Percentiles rank a stretch among this genome's conserved stretches.
These are phyloP conservation scores for Drosera spatulata DNA, from an alignment of 179 eudicot species.

Conservation along the genomic window DNA sequence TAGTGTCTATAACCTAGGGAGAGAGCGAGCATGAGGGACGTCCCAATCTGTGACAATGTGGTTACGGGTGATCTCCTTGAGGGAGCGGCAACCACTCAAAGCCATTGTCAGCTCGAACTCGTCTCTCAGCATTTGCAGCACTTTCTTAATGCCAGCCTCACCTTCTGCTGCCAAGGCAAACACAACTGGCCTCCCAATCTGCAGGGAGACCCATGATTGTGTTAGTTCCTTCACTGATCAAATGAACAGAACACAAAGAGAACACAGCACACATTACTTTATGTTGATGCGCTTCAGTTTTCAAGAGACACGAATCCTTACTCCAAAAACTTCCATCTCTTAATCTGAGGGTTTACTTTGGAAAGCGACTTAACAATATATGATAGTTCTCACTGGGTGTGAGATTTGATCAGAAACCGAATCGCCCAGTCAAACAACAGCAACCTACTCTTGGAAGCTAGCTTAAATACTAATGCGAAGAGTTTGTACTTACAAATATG, in stretches of 20 bases:
- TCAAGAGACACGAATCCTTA: too few species aligned
- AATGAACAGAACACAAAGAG: too few species aligned
- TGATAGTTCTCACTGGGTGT: too few species aligned
- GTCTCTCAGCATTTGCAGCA: conserved; percentile 66
- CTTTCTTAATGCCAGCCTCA: conserved; percentile 65
- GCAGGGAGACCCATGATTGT: conserved; percentile 1
- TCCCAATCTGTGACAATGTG: conserved; percentile 20
- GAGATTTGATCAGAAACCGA: too few species aligned
- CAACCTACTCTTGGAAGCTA: too few species aligned
- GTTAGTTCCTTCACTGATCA: background rate
- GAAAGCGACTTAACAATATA: too few species aligned
- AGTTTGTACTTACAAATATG: conserved; percentile 52
- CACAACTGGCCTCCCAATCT: conserved; percentile 80
- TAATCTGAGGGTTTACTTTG: too few species aligned
- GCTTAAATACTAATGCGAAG: background rate
- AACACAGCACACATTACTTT: too few species aligned
- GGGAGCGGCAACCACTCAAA: conserved; percentile 61
- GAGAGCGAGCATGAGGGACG: conserved; percentile 21
- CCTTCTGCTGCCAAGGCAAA: conserved; percentile 76
- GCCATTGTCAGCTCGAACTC: conserved; percentile 86
- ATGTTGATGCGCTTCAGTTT: too few species aligned
- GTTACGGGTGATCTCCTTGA: conserved; percentile 59
- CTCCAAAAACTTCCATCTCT: too few species aligned
- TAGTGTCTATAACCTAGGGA: conserved; percentile 32
- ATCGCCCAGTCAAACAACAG: too few species aligned